Conservation (phyloP, 2,329 filamentous ascomycete genomes). For the Botrytis fabae region DNA sequence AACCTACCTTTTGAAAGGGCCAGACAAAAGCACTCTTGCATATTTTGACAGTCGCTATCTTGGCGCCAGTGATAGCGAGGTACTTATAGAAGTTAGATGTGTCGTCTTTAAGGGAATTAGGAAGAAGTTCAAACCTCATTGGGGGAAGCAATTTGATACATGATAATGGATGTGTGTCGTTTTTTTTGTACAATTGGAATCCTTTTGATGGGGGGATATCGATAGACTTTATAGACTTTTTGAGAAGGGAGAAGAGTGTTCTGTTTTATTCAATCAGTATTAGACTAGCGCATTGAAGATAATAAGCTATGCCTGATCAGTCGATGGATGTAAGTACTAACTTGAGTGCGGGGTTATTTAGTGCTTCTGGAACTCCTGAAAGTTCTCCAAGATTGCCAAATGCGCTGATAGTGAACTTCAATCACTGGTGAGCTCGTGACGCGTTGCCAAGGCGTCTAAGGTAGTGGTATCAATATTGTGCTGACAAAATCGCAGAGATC, state of each 20-base stretch:
- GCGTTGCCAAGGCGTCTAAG: not conserved
- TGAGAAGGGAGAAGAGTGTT: too few species aligned
- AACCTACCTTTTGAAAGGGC: constrained; percentile 64
- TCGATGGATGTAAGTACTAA: not conserved
- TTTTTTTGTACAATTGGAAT: not conserved
- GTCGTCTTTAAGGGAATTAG: constrained; percentile 16
- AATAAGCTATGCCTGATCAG: not conserved
- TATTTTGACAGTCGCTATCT: constrained; percentile 72
- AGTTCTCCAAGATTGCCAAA: not conserved
- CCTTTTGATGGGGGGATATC: not conserved
- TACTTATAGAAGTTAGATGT: constrained; percentile 78
- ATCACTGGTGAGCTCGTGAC: not conserved
- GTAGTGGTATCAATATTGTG: not conserved
- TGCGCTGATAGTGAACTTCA: too few species aligned
- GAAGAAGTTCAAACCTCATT: constrained; percentile 10
- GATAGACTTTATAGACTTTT: not conserved
- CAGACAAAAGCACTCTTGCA: constrained; percentile 73
- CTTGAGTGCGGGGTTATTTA: not conserved
- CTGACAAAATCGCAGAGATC: not conserved
- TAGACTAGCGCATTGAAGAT: not conserved
- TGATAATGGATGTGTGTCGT: not conserved
- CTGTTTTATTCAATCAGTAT: not conserved
- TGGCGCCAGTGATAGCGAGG: constrained; percentile 81
- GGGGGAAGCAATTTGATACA: constrained; percentile 9
- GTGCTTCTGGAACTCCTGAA: not conserved